phyloP scores from a whole-genome alignment of 768 basidiomycete genomes.

The Suillus tomentosus region DNA sequence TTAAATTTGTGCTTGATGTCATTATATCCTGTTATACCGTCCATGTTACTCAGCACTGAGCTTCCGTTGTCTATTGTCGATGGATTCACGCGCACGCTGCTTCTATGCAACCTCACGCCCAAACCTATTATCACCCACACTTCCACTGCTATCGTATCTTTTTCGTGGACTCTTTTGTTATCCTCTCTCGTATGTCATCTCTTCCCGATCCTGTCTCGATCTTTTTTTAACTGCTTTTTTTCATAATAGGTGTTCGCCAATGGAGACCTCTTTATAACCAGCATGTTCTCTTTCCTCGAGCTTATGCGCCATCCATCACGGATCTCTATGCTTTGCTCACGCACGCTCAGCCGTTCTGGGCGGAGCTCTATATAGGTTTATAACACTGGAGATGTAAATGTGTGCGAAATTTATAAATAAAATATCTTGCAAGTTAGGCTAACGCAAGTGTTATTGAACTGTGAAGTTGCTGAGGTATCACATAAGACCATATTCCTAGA shows the following conservation, averaged over 20 bases:
- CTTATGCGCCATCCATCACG: no score
- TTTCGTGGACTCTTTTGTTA: constrained; percentile 71
- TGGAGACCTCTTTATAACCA: constrained; percentile 77
- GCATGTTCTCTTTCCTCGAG: constrained; percentile 73
- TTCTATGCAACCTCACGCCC: constrained; percentile 78
- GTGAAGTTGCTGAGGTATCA: no score
- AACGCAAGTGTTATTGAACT: no score
- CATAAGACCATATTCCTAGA: no score
- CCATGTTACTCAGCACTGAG: constrained; percentile 56
- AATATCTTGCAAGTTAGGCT: no score
- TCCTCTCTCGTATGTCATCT: constrained; percentile 61
- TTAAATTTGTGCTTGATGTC: constrained; percentile 80
- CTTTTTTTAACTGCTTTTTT: not conserved
- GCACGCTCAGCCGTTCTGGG: no score
- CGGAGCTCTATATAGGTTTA: no score
- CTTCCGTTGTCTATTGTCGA: constrained; percentile 75
- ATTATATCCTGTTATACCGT: constrained; percentile 65
- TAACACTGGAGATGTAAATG: no score
- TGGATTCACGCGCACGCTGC: constrained; percentile 74
- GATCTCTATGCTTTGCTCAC: no score
- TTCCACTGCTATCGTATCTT: constrained; percentile 60
- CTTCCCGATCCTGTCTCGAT: not conserved
- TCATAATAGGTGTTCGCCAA: constrained; percentile 63
- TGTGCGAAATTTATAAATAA: no score
- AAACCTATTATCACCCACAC: constrained; percentile 60